Percentiles rank a stretch among this genome's conserved stretches.
These are phyloP conservation scores for Aspergillus eucalypticola DNA, from an alignment of 2,329 filamentous ascomycete genomes.

Conservation along the genomic window DNA sequence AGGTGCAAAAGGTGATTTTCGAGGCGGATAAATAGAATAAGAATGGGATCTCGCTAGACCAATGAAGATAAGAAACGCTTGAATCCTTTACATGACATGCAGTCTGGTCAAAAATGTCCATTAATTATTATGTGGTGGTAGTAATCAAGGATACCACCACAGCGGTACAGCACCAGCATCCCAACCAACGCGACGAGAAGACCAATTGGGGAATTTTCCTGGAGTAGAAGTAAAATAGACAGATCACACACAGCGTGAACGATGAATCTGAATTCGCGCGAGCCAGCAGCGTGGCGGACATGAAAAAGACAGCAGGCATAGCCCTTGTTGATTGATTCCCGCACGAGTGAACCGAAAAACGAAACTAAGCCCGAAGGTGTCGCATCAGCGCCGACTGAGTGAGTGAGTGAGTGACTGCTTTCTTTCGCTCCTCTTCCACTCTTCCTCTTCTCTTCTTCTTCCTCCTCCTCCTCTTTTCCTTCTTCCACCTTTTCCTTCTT, in stretches of 20 bases:
- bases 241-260: background rate
- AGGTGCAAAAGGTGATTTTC: conserved; percentile 74
- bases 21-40: conserved; percentile 44
- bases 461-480: conserved; percentile 12
- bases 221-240: background rate
- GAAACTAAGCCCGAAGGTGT: conserved; percentile 1
- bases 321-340: background rate
- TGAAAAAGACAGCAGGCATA: background rate
- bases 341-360: conserved; percentile 2
- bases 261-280: no score
- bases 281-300: no score
- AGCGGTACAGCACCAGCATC: background rate
- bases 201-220: background rate
- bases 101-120: background rate
- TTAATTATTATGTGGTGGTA: background rate
- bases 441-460: background rate
- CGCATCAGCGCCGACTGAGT: background rate
- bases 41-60: background rate
- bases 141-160: background rate
- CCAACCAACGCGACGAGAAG: background rate
- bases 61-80: background rate
- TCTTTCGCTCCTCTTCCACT: conserved; percentile 16
- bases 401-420: conserved; percentile 6
- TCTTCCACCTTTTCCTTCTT: conserved; percentile 22
- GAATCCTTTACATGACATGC: background rate